Percentiles rank a stretch among this genome's conserved stretches.
Evolutionary conservation across 2,329 filamentous ascomycete species (phyloP).

Genomic region (Massarina eburnea): DNA sequence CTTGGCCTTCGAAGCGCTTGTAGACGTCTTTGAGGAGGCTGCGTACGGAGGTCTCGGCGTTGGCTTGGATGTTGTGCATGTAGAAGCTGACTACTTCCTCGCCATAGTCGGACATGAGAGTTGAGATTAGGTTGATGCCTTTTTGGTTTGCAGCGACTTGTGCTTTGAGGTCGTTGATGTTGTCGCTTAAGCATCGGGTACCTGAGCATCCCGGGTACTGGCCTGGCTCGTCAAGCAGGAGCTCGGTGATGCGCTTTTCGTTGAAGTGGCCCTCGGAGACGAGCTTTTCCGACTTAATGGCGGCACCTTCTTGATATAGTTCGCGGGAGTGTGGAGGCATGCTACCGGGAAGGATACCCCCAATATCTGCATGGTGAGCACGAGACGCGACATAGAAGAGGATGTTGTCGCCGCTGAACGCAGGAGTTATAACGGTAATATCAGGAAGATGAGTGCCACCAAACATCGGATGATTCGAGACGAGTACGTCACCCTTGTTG

Average conservation of each 20-base stretch:
- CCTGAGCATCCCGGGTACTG: constrained; percentile 75
- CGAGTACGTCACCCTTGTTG: constrained; percentile 77
- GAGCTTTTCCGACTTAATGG: constrained; percentile 64
- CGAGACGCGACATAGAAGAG: constrained; percentile 81
- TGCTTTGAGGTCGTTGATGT: constrained; percentile 83
- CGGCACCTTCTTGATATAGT: constrained; percentile 58
- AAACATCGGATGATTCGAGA: constrained; percentile 82
- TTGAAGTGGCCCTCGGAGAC: constrained; percentile 78
- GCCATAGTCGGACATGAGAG: constrained; percentile 75
- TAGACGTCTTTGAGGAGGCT: constrained; percentile 72
- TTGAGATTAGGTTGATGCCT: constrained; percentile 75
- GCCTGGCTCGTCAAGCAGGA: constrained; percentile 73
- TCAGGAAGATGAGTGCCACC: constrained; percentile 83
- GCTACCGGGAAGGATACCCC: constrained; percentile 77
- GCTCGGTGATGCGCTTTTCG: constrained; percentile 71
- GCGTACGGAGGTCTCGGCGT: constrained; percentile 75
- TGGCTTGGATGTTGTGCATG: constrained; percentile 80
- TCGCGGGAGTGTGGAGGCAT: constrained; percentile 77
- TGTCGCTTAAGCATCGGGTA: constrained; percentile 77
- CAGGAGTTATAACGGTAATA: constrained; percentile 78
- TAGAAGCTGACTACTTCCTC: constrained; percentile 78
- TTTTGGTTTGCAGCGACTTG: constrained; percentile 87
- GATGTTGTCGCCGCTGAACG: constrained; percentile 73
- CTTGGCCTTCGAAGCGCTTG: constrained; percentile 66
- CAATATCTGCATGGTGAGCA: constrained; percentile 82